Evolutionary conservation across 129 eudicot genomes (phyloP).

Genomic region (Pulicaria dysenterica): DNA sequence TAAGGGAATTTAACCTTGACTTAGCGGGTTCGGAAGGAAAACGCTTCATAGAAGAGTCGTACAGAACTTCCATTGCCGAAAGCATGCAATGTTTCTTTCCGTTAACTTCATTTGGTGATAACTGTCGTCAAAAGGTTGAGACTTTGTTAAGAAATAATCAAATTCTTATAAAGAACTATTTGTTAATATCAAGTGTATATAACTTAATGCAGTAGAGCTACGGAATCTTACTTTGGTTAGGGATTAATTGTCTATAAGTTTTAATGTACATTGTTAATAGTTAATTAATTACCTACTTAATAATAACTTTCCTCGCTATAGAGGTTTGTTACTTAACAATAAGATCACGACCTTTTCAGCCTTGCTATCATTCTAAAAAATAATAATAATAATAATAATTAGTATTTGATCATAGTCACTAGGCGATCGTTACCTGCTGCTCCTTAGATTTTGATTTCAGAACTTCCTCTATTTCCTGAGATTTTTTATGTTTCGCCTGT

Average conservation of each 20-base stretch:
- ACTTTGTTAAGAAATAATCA: neutral
- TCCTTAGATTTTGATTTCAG: neutral
- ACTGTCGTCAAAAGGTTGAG: neutral
- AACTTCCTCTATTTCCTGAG: neutral
- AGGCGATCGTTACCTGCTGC: neutral
- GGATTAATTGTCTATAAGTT: no score
- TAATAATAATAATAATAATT: no score
- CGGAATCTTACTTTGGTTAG: no score
- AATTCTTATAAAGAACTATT: neutral
- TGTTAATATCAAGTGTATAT: no score
- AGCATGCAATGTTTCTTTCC: constrained; percentile 13
- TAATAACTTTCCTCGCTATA: neutral
- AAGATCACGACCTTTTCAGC: neutral
- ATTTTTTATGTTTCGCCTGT: neutral
- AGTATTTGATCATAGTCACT: no score
- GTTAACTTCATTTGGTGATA: neutral
- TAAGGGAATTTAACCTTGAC: neutral
- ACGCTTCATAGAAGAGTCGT: neutral
- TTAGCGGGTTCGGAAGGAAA: neutral
- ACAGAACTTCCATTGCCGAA: neutral
- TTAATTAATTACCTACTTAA: neutral
- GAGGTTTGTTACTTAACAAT: neutral
- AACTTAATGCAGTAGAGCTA: no score
- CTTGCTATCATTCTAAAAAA: neutral
- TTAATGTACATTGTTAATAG: no score